Conservation (phyloP, 116 monocot genomes). For the Papilionanthe hybrid region DNA sequence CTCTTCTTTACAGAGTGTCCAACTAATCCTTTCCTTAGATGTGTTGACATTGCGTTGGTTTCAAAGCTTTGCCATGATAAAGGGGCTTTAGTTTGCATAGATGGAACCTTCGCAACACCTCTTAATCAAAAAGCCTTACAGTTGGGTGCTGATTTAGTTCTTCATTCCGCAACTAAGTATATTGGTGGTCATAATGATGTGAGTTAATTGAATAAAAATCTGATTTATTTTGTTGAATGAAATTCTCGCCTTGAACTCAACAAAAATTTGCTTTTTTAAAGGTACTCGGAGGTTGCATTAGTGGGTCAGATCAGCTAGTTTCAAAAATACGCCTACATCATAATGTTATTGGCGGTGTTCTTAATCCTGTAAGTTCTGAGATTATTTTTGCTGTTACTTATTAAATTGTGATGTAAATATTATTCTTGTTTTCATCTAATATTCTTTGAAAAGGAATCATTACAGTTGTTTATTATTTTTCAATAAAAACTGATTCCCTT, state of each 20-base stretch:
- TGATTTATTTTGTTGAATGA: background rate
- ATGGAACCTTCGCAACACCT: constrained; percentile 94
- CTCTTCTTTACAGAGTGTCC: constrained; percentile 98
- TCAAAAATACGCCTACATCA: constrained; percentile 77
- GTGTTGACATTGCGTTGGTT: constrained; percentile 80
- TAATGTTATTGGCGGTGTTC: constrained; percentile 82
- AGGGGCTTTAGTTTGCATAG: constrained; percentile 87
- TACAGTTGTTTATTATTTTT: background rate
- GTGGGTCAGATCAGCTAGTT: constrained; percentile 72
- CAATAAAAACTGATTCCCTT: background rate
- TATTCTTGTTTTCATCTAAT: background rate
- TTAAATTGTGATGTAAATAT: constrained; percentile 5
- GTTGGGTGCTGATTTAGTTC: constrained; percentile 86
- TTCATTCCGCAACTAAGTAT: constrained; percentile 94
- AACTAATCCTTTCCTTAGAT: constrained; percentile 94
- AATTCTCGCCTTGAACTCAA: background rate
- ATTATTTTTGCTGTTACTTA: background rate
- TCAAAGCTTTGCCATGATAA: constrained; percentile 82
- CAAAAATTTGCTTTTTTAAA: constrained; percentile 21
- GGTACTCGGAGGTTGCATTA: constrained; percentile 92
- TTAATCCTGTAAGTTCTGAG: constrained; percentile 73
- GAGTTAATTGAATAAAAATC: constrained; percentile 15
- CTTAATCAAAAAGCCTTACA: constrained; percentile 90
- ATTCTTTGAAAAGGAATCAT: background rate
- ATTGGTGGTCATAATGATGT: constrained; percentile 98